Percentiles rank a stretch among this genome's conserved stretches.
Evolutionary conservation across 495 filamentous ascomycete species (phyloP).

Genomic region (Chaetomium cochliodes): DNA sequence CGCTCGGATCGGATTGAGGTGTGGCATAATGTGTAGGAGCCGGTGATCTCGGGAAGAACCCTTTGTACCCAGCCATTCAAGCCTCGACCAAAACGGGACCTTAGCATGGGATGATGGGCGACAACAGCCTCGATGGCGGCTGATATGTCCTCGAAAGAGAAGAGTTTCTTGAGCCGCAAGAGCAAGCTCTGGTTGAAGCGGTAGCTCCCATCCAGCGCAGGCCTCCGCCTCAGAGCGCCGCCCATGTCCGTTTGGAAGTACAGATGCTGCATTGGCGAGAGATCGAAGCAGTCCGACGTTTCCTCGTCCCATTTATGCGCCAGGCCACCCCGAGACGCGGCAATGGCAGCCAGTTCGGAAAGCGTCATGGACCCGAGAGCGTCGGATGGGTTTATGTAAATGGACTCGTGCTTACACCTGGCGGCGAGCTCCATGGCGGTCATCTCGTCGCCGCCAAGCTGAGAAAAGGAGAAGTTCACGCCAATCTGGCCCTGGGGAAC

Average conservation of each 20-base stretch:
- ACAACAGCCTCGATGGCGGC: constrained; percentile 59
- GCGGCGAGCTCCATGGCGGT: constrained; percentile 42
- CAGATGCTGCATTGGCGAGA: constrained; percentile 70
- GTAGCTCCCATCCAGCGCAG: constrained; percentile 54
- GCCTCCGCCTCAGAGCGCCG: constrained; percentile 33
- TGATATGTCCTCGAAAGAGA: constrained; percentile 49
- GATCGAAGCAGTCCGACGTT: constrained; percentile 54
- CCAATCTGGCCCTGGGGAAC: constrained; percentile 41
- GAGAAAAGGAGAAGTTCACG: constrained; percentile 44
- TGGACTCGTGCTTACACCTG: constrained; percentile 42
- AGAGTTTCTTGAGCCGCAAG: constrained; percentile 53
- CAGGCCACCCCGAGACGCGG: constrained; percentile 34
- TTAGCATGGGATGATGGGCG: constrained; percentile 69
- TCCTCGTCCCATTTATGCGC: constrained; percentile 39
- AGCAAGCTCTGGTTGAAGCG: constrained; percentile 74
- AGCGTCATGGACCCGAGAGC: constrained; percentile 34
- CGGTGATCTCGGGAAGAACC: constrained; percentile 39
- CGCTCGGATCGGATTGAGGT: constrained; percentile 38
- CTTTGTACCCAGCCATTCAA: constrained; percentile 45
- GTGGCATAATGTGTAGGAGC: constrained; percentile 43
- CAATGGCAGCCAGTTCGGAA: constrained; percentile 40
- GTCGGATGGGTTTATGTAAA: constrained; percentile 37
- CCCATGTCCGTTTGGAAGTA: constrained; percentile 60
- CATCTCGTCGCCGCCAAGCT: constrained; percentile 48
- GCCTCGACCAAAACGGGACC: constrained; percentile 56